These are phyloP conservation scores for Erysimum cheiri DNA, from an alignment of 441 rosid genomes.

Conservation along the genomic window DNA sequence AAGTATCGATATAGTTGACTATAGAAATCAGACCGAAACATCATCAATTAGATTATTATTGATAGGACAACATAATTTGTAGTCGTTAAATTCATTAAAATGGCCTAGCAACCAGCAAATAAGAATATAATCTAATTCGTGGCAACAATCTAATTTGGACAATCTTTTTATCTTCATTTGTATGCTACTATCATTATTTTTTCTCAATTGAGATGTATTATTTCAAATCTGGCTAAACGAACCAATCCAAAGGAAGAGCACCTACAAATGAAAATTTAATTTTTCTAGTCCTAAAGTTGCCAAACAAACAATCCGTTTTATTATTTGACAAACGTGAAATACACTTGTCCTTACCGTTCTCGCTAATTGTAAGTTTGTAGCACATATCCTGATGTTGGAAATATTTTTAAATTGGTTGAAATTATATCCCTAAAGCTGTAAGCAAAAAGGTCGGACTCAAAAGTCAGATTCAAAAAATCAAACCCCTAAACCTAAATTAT, in stretches of 20 bases:
- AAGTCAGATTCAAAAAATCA: slow-evolving; percentile 18
- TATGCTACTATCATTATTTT: neutral
- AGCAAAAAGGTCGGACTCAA: slow-evolving; percentile 32
- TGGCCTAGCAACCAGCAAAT: neutral
- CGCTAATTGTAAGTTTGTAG: neutral
- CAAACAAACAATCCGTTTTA: neutral
- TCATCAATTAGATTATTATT: no score
- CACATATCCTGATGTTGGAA: neutral
- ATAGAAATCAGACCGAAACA: no score
- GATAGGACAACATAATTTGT: neutral
- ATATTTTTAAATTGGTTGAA: neutral
- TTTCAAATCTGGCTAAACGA: neutral
- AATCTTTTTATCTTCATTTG: neutral
- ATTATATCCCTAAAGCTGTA: neutral
- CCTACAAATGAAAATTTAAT: no score
- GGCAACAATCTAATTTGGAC: neutral
- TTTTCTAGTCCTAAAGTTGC: no score
- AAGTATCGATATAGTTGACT: neutral
- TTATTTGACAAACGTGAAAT: neutral
- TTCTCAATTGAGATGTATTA: neutral
- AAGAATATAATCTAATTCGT: neutral
- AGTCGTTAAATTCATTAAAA: neutral
- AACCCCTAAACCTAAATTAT: slow-evolving; percentile 24
- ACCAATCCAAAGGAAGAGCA: neutral
- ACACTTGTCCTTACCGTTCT: neutral